These are phyloP conservation scores for Linum usitatissimum DNA, from an alignment of 345 rosid genomes.

Conservation along the genomic window DNA sequence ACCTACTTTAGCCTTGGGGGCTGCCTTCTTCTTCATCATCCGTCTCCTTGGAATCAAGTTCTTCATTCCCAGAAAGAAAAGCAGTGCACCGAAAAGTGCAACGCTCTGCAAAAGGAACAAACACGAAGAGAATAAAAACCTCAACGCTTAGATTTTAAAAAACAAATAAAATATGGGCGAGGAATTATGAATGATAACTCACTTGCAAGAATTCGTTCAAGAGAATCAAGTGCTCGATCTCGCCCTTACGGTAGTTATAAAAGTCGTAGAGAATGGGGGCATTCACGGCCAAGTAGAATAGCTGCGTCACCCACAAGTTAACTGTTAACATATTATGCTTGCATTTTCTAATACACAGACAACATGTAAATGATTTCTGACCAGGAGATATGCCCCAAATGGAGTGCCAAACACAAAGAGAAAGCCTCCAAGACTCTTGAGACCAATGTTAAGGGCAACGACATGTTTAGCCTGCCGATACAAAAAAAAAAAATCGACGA, in stretches of 20 bases:
- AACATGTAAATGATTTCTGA: slow-evolving; percentile 10
- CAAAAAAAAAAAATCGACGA: background rate
- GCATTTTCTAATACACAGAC: background rate
- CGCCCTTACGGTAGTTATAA: slow-evolving; percentile 52
- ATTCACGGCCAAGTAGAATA: slow-evolving; percentile 42
- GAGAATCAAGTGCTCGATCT: slow-evolving; percentile 34
- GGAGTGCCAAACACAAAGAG: slow-evolving; percentile 66
- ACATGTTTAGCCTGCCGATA: slow-evolving; percentile 41
- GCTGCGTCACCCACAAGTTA: slow-evolving; percentile 25
- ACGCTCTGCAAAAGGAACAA: slow-evolving; percentile 37
- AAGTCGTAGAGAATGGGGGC: slow-evolving; percentile 73
- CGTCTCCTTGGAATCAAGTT: slow-evolving; percentile 52
- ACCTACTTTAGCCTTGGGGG: slow-evolving; percentile 14
- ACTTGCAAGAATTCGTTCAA: slow-evolving; percentile 65
- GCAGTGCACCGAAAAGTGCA: slow-evolving; percentile 79
- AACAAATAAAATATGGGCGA: background rate
- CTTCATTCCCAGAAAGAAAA: slow-evolving; percentile 84
- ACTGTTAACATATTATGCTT: slow-evolving; percentile 1
- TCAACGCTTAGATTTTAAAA: background rate
- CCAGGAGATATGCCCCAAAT: slow-evolving; percentile 71
- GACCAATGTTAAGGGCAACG: slow-evolving; percentile 25
- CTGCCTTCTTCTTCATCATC: slow-evolving; percentile 48
- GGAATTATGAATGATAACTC: background rate
- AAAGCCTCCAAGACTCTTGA: slow-evolving; percentile 75
- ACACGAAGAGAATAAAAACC: background rate